These are phyloP conservation scores for Euryodendron excelsum DNA, from an alignment of 148 eudicot species.

Conservation along the genomic window DNA sequence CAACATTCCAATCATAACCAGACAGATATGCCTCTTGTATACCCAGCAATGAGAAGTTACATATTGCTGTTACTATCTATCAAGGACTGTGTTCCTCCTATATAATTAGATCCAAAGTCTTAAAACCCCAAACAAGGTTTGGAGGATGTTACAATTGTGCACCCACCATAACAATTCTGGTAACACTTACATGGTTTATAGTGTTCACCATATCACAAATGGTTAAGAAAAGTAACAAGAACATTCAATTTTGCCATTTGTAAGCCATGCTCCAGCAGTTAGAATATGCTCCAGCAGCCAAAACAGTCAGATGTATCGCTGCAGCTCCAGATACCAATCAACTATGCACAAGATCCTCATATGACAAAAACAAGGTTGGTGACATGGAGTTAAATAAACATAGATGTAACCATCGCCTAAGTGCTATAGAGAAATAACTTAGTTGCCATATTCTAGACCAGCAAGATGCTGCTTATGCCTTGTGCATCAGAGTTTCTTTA, in stretches of 20 bases:
- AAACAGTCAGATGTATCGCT: background rate
- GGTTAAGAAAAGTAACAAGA: background rate
- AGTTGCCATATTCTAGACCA: background rate
- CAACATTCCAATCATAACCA: background rate
- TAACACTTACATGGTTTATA: background rate
- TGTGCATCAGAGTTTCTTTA: constrained; percentile 6
- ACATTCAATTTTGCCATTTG: background rate
- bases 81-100: no score
- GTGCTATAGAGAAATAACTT: background rate
- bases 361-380: constrained; percentile 15
- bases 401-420: background rate
- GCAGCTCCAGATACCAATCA: constrained; percentile 20
- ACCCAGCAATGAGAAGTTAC: constrained; percentile 13
- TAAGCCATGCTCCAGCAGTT: constrained; percentile 15
- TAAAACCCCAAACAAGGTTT: background rate
- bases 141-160: background rate
- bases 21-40: background rate
- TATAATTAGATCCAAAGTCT: no score
- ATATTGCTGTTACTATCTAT: background rate
- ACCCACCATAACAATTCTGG: background rate
- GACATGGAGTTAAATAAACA: background rate
- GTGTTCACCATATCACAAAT: background rate
- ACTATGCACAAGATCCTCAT: constrained; percentile 40
- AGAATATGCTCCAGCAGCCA: constrained; percentile 16
- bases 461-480: constrained; percentile 12